Conservation (phyloP, 805 yeast species). For the Zygosaccharomyces siamensis region DNA sequence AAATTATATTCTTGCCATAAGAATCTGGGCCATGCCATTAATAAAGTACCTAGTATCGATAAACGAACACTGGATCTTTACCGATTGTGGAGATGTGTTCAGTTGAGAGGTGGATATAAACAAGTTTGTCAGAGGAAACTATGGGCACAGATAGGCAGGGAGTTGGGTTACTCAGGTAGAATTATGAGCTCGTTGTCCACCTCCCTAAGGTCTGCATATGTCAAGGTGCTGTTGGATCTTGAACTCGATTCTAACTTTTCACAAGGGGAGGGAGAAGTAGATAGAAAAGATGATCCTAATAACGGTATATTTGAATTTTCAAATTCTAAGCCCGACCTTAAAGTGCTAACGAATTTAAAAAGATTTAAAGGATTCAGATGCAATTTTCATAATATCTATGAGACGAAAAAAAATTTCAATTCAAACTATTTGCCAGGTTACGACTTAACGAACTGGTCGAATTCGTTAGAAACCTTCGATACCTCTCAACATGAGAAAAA, state of each 20-base stretch:
- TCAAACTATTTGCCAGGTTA: constrained; percentile 36
- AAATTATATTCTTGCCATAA: constrained; percentile 43
- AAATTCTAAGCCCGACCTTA: constrained; percentile 43
- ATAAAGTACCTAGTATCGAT: constrained; percentile 61
- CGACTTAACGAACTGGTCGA: constrained; percentile 44
- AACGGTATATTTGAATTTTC: constrained; percentile 26
- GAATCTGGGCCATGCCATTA: constrained; percentile 25
- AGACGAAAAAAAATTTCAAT: constrained; percentile 36
- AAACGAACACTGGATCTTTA: constrained; percentile 62
- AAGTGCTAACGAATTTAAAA: constrained; percentile 44
- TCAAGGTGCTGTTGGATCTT: constrained; percentile 38
- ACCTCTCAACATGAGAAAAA: constrained; percentile 37
- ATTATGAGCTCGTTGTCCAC: constrained; percentile 69
- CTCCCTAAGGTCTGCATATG: constrained; percentile 56
- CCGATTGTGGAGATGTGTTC: constrained; percentile 52
- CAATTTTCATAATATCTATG: constrained; percentile 45
- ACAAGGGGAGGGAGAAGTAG: background rate
- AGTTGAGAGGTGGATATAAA: constrained; percentile 60
- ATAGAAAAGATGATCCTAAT: background rate
- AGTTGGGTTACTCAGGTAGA: constrained; percentile 68
- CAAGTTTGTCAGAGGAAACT: constrained; percentile 58
- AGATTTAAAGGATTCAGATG: constrained; percentile 49
- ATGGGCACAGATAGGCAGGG: constrained; percentile 84
- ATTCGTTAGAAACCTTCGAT: constrained; percentile 39
- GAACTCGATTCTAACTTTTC: constrained; percentile 17